Percentiles rank a stretch among this genome's conserved stretches.
Conservation (phyloP, 495 filamentous ascomycete species). For the Tuber calosporum region DNA sequence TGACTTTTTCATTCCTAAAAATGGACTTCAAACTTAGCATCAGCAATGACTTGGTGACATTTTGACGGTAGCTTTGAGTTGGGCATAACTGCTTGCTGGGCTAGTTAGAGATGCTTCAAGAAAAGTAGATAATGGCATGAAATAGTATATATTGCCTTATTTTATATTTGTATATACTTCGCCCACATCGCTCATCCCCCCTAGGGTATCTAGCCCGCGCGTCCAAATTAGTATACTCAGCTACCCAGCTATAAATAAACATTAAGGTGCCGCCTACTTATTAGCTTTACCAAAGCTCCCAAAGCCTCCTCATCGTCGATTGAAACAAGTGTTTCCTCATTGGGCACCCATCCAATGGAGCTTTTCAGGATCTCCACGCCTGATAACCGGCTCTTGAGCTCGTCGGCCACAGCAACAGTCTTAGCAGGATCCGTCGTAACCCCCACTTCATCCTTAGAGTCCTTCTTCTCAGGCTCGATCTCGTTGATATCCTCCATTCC, state of each 20-base stretch:
- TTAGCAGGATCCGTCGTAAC: conserved; percentile 67
- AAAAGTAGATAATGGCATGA: not conserved
- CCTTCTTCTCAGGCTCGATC: conserved; percentile 53
- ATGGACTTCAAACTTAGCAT: not conserved
- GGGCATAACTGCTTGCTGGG: not conserved
- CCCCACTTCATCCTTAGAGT: conserved; percentile 47
- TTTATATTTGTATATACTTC: conserved; percentile 39
- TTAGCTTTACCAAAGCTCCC: conserved; percentile 50
- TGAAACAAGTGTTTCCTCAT: conserved; percentile 64
- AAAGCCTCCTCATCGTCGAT: conserved; percentile 49
- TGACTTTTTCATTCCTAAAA: not conserved
- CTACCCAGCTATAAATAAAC: not conserved
- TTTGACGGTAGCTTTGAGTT: not conserved
- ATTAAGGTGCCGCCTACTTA: conserved; percentile 39
- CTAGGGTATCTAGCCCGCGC: conserved; percentile 21
- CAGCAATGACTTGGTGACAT: not conserved
- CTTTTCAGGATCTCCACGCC: conserved; percentile 59
- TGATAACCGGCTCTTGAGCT: conserved; percentile 49
- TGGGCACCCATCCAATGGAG: conserved; percentile 81
- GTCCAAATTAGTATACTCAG: conserved; percentile 11
- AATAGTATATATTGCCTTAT: not conserved
- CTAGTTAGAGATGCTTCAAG: not conserved
- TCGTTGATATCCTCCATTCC: conserved; percentile 73
- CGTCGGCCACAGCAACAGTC: conserved; percentile 59
- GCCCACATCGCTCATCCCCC: conserved; percentile 27